phyloP scores from a whole-genome alignment of 805 yeast species.

The Spathaspora passalidarum region DNA sequence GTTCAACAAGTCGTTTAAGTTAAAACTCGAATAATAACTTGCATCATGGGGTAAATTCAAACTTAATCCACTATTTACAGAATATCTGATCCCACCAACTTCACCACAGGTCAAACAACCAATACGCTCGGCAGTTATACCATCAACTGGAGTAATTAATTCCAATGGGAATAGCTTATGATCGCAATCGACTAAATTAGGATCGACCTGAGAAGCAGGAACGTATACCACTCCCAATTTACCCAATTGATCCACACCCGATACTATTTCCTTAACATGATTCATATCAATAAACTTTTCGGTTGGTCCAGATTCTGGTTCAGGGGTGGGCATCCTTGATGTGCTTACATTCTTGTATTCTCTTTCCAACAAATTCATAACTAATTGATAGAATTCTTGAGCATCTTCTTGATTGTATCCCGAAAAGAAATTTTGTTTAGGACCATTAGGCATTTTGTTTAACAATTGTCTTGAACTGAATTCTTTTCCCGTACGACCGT shows the following conservation, averaged over 20 bases:
- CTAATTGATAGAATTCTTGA: constrained; percentile 87
- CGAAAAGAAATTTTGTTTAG: constrained; percentile 69
- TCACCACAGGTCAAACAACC: constrained; percentile 92
- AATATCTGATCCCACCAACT: constrained; percentile 85
- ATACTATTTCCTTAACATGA: constrained; percentile 21
- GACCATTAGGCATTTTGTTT: constrained; percentile 72
- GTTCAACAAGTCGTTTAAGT: constrained; percentile 51
- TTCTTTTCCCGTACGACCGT: constrained; percentile 50
- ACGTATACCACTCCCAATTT: constrained; percentile 62
- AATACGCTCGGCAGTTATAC: constrained; percentile 80
- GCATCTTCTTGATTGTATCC: constrained; percentile 97
- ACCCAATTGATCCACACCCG: constrained; percentile 48
- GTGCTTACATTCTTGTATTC: constrained; percentile 40
- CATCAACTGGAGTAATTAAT: constrained; percentile 87
- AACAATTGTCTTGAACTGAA: constrained; percentile 60
- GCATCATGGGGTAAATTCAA: constrained; percentile 57
- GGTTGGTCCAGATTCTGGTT: constrained; percentile 14
- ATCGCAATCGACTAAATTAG: constrained; percentile 48
- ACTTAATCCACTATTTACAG: constrained; percentile 72
- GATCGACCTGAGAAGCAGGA: constrained; percentile 76
- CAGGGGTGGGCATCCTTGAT: constrained; percentile 21
- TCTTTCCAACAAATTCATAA: constrained; percentile 63
- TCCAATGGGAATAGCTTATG: constrained; percentile 50
- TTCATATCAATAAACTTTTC: constrained; percentile 21
- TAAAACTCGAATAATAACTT: constrained; percentile 28